Evolutionary conservation across 805 yeast genomes (phyloP).

Genomic region (Maudiozyma turicensis): DNA sequence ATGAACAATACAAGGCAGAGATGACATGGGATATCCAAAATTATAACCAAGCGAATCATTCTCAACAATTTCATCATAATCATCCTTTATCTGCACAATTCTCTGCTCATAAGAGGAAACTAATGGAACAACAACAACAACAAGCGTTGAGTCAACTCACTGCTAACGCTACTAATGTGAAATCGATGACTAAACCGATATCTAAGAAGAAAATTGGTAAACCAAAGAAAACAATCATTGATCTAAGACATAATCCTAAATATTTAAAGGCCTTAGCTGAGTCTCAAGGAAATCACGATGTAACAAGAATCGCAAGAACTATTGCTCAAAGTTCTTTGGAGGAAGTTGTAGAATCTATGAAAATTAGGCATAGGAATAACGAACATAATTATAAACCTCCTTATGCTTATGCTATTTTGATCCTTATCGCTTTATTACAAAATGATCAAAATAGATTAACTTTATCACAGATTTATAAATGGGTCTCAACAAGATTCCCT

Average conservation of each 20-base stretch:
- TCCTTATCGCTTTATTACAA: slow-evolving; percentile 85
- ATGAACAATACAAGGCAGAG: neutral
- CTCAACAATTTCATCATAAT: neutral
- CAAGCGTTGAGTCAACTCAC: too few relatives aligned
- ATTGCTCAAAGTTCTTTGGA: neutral
- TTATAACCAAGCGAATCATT: too few relatives aligned
- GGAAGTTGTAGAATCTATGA: slow-evolving; percentile 1
- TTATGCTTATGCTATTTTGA: slow-evolving; percentile 82
- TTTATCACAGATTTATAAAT: slow-evolving; percentile 71
- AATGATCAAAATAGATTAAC: slow-evolving; percentile 65
- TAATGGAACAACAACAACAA: neutral
- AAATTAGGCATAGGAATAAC: neutral
- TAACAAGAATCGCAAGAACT: neutral
- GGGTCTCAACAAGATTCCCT: slow-evolving; percentile 81
- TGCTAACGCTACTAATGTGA: too few relatives aligned
- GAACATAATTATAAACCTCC: slow-evolving; percentile 56
- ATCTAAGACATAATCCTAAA: neutral
- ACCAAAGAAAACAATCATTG: neutral
- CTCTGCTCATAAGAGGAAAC: neutral
- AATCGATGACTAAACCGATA: neutral
- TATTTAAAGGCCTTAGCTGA: neutral
- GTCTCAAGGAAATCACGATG: neutral
- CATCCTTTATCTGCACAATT: neutral
- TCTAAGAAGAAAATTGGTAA: neutral
- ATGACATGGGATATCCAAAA: neutral